A percentile compares a stretch with the other conserved stretches of the same genome.
phyloP scores from a whole-genome alignment of 352 stramenopile species.

The Pelagophyceae sp. region DNA sequence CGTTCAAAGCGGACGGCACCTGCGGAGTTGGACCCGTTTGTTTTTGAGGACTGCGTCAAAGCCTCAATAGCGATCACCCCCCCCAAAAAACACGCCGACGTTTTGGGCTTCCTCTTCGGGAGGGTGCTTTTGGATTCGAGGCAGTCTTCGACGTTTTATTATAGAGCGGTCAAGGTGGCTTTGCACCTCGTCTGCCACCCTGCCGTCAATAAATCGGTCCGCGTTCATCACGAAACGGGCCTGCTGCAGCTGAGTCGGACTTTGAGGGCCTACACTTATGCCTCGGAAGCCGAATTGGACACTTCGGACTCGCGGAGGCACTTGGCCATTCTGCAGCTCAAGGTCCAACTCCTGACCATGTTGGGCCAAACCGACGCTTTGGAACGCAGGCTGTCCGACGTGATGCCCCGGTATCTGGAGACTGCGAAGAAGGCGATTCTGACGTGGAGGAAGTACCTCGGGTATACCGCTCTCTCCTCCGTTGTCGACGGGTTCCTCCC shows the following conservation, averaged over 20 bases:
- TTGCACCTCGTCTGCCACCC: not conserved
- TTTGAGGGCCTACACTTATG: no score
- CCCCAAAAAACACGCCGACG: not conserved
- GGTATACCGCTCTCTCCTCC: not conserved
- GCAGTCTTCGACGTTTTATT: not conserved
- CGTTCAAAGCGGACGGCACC: not conserved
- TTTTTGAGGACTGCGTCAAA: not conserved
- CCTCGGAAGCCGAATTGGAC: no score
- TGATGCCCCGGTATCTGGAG: not conserved
- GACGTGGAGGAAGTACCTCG: not conserved
- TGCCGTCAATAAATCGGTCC: not conserved
- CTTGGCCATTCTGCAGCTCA: not conserved
- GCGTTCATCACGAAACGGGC: not conserved
- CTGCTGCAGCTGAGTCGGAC: not conserved
- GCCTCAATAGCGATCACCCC: not conserved
- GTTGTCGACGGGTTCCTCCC: not conserved
- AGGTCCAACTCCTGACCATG: conserved; percentile 4
- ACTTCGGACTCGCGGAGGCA: no score
- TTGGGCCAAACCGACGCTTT: not conserved
- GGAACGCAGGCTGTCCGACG: not conserved
- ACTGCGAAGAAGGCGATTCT: not conserved
- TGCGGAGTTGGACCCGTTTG: not conserved
- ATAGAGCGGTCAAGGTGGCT: not conserved
- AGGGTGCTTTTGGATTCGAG: not conserved
- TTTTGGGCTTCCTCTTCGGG: not conserved